Evolutionary conservation across 176 grass and related monocot genomes (phyloP).

Genomic region (Tillandsia leiboldiana): DNA sequence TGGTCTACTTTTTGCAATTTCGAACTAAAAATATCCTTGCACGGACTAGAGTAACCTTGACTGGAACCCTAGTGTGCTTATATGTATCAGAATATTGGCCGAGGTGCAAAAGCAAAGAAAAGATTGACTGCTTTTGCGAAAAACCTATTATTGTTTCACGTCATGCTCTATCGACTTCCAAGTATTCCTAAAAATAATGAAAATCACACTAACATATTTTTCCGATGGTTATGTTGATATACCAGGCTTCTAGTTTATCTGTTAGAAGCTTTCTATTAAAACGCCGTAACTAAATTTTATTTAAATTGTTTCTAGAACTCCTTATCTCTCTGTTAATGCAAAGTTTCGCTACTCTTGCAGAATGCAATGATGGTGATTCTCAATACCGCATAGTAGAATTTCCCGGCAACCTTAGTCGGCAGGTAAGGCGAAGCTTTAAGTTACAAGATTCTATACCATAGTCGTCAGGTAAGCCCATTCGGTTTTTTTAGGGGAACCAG

Average conservation of each 20-base stretch:
- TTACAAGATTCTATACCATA: neutral
- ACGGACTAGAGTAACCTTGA: too few species aligned
- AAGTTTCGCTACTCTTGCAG: constrained; percentile 22
- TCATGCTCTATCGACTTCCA: too few species aligned
- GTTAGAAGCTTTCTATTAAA: neutral
- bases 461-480: too few species aligned
- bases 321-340: neutral
- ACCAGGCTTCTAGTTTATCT: neutral
- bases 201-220: too few species aligned
- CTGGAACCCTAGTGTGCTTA: too few species aligned
- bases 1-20: too few species aligned
- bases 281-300: neutral
- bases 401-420: constrained; percentile 42
- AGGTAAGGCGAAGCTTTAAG: constrained; percentile 26
- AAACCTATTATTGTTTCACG: too few species aligned
- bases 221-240: too few species aligned
- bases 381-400: constrained; percentile 48
- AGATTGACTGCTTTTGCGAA: neutral
- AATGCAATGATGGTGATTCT: constrained; percentile 63
- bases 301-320: neutral
- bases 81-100: too few species aligned
- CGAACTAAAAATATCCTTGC: too few species aligned
- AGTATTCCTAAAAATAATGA: too few species aligned
- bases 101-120: neutral
- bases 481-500: too few species aligned